phyloP scores from a whole-genome alignment of 2,329 filamentous ascomycete genomes.

The Verticillium zaregamsianum region DNA sequence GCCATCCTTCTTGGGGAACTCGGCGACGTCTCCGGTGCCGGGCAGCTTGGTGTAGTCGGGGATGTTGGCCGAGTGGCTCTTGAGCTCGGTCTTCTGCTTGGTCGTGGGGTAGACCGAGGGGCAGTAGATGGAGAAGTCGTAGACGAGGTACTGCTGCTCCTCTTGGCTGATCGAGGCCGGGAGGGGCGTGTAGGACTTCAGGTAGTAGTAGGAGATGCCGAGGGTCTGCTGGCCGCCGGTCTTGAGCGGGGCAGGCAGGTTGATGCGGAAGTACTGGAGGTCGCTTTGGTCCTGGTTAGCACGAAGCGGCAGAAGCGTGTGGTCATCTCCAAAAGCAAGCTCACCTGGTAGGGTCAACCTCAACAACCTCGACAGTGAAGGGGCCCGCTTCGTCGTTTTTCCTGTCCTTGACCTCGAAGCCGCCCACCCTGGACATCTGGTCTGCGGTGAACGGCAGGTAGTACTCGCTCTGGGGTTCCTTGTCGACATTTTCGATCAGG shows the following conservation, averaged over 20 bases:
- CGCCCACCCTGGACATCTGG: conserved; percentile 73
- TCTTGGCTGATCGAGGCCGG: conserved; percentile 80
- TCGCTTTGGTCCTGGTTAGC: conserved; percentile 42
- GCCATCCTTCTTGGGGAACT: conserved; percentile 75
- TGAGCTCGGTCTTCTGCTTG: conserved; percentile 97
- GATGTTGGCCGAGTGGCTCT: conserved; percentile 72
- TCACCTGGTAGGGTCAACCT: conserved; percentile 57
- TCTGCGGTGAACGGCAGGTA: conserved; percentile 80
- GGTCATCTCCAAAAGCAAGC: conserved; percentile 17
- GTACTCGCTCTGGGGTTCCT: conserved; percentile 80
- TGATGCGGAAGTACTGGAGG: conserved; percentile 79
- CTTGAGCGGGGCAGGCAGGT: conserved; percentile 70
- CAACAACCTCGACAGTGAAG: conserved; percentile 67
- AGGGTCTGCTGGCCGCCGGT: conserved; percentile 79
- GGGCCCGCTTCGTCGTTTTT: conserved; percentile 65
- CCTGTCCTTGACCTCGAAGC: conserved; percentile 88
- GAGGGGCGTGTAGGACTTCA: conserved; percentile 74
- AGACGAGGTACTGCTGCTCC: conserved; percentile 80
- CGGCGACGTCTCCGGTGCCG: conserved; percentile 52
- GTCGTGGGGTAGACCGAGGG: conserved; percentile 78
- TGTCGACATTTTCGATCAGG: conserved; percentile 83
- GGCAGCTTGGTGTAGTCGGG: conserved; percentile 80
- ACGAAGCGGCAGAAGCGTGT: conserved; percentile 7
- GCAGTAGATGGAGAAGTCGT: conserved; percentile 81
- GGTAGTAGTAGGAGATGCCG: conserved; percentile 77